These are phyloP conservation scores for Helminthosporium solani DNA, from an alignment of 2,329 filamentous ascomycete genomes.

Conservation along the genomic window DNA sequence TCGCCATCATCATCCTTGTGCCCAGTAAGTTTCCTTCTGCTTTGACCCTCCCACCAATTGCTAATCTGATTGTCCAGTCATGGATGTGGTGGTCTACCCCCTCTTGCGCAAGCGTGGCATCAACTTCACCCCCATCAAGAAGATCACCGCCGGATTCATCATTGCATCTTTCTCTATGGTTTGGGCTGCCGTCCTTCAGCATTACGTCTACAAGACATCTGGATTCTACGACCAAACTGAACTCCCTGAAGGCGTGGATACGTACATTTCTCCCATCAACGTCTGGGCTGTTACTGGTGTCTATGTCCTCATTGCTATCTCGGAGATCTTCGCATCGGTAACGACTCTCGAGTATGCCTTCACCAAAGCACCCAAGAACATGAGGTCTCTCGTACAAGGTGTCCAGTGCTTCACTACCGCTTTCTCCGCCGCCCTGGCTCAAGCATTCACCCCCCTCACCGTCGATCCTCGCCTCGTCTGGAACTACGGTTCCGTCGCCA, in stretches of 20 bases:
- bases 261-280: slow-evolving; percentile 49
- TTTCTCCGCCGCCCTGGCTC: slow-evolving; percentile 32
- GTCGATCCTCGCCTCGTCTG: slow-evolving; percentile 31
- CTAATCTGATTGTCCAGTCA: slow-evolving; percentile 22
- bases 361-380: slow-evolving; percentile 69
- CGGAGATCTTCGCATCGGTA: slow-evolving; percentile 66
- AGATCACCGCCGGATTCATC: slow-evolving; percentile 69
- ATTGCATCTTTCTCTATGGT: slow-evolving; percentile 63
- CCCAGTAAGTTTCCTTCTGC: slow-evolving; percentile 52
- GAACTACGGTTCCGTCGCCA: slow-evolving; percentile 40
- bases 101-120: slow-evolving; percentile 61
- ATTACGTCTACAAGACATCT: slow-evolving; percentile 58
- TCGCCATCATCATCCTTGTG: slow-evolving; percentile 73
- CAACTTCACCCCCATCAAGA: slow-evolving; percentile 68
- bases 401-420: slow-evolving; percentile 41
- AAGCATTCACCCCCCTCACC: slow-evolving; percentile 32
- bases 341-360: slow-evolving; percentile 72
- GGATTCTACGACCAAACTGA: slow-evolving; percentile 45
- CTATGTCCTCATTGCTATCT: slow-evolving; percentile 57
- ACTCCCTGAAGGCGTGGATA: slow-evolving; percentile 22
- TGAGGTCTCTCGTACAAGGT: slow-evolving; percentile 50
- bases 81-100: slow-evolving; percentile 66
- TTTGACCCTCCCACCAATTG: slow-evolving; percentile 41
- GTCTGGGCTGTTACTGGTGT: slow-evolving; percentile 56
- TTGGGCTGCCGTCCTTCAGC: slow-evolving; percentile 58